Conservation (phyloP, 352 stramenopile species). For the Globisporangium apiculatum region DNA sequence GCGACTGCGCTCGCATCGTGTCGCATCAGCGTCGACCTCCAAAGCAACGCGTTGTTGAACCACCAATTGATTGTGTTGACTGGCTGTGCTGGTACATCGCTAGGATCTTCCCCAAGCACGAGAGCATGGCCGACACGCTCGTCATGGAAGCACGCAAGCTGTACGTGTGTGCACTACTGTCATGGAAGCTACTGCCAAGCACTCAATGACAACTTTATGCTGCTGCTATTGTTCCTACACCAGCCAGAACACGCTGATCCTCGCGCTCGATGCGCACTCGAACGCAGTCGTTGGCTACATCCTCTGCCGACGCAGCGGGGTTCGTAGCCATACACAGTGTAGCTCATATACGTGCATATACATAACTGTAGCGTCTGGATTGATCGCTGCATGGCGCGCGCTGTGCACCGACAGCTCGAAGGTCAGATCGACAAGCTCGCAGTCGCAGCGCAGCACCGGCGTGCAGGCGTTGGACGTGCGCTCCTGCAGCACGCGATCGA, state of each 20-base stretch:
- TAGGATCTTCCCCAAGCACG: slow-evolving; percentile 14
- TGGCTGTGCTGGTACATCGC: background rate
- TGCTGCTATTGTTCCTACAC: background rate
- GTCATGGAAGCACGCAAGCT: slow-evolving; percentile 10
- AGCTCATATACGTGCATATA: background rate
- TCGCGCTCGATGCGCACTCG: slow-evolving; percentile 19
- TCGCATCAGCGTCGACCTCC: no score
- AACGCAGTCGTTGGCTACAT: slow-evolving; percentile 31
- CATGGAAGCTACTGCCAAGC: background rate
- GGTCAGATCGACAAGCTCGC: slow-evolving; percentile 42
- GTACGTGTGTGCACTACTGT: background rate
- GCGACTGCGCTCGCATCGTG: no score
- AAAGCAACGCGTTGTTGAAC: no score
- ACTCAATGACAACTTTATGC: background rate
- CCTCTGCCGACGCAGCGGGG: slow-evolving; percentile 31
- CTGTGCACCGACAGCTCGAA: slow-evolving; percentile 14
- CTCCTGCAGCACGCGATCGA: slow-evolving; percentile 28
- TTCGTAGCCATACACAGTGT: slow-evolving; percentile 9
- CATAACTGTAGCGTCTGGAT: background rate
- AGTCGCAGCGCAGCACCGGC: slow-evolving; percentile 22
- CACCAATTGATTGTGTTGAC: no score
- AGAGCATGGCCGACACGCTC: slow-evolving; percentile 11
- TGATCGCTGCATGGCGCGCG: no score
- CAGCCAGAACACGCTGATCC: slow-evolving; percentile 31
- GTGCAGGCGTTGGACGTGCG: slow-evolving; percentile 22